Percentiles rank a stretch among this genome's conserved stretches.
These are phyloP conservation scores for Diaporthe destruens DNA, from an alignment of 2,329 filamentous ascomycete species.

Conservation along the genomic window DNA sequence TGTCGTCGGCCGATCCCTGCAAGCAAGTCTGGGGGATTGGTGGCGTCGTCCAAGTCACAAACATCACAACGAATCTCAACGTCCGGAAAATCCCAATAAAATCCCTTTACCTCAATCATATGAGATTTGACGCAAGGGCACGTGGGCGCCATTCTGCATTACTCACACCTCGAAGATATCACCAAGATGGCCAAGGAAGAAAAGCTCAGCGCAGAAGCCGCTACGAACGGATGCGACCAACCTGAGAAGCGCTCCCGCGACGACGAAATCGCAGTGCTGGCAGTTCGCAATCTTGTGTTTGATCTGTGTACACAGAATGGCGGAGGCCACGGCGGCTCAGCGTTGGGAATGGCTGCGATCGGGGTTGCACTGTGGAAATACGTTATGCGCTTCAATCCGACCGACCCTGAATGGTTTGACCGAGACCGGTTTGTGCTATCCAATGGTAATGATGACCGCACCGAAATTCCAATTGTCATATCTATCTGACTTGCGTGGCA, in stretches of 20 bases:
- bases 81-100: neutral
- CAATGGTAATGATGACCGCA: constrained; percentile 55
- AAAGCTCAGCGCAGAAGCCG: neutral
- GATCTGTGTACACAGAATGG: constrained; percentile 43
- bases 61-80: neutral
- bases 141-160: no score
- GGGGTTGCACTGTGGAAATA: constrained; percentile 73
- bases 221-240: neutral
- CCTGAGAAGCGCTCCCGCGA: neutral
- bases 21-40: no score
- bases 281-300: constrained; percentile 41
- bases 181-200: neutral
- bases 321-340: constrained; percentile 53
- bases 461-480: constrained; percentile 42
- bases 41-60: neutral
- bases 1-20: neutral
- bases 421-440: constrained; percentile 73
- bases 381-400: constrained; percentile 70
- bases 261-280: constrained; percentile 36
- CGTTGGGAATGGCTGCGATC: constrained; percentile 73
- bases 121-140: accelerated
- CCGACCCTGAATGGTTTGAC: constrained; percentile 69
- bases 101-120: neutral
- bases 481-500: constrained; percentile 29
- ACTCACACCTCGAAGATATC: neutral